Percentiles rank a stretch among this genome's conserved stretches.
These are phyloP conservation scores for Erodium texanum DNA, from an alignment of 441 rosid species.

Conservation along the genomic window DNA sequence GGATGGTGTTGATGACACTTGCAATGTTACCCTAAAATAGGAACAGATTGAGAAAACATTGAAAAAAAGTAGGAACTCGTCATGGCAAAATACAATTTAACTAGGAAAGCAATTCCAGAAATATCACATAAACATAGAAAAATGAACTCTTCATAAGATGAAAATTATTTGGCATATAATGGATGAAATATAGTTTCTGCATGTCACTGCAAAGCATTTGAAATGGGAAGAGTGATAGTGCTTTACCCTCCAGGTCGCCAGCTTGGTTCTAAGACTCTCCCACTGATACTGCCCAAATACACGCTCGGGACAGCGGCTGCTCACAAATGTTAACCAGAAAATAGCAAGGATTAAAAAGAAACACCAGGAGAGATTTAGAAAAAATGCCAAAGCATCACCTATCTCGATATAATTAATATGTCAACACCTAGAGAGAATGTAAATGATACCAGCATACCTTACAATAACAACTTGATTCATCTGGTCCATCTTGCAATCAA, in stretches of 20 bases:
- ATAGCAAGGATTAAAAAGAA: background rate
- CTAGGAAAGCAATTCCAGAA: background rate
- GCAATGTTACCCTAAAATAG: constrained; percentile 55
- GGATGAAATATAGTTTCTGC: background rate
- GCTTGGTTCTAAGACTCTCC: constrained; percentile 65
- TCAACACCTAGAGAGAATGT: background rate
- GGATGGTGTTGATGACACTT: constrained; percentile 67
- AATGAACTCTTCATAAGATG: background rate
- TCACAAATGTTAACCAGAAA: constrained; percentile 4
- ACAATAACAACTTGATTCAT: constrained; percentile 79
- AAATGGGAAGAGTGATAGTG: background rate
- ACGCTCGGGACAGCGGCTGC: constrained; percentile 68
- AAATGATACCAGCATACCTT: constrained; percentile 30
- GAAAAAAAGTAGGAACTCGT: too few species aligned
- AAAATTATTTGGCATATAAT: background rate
- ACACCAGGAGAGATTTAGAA: too few species aligned
- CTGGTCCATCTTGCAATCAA: constrained; percentile 91
- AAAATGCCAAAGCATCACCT: too few species aligned
- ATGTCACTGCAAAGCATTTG: background rate
- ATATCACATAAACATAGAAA: too few species aligned
- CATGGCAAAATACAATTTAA: background rate
- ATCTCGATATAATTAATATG: background rate
- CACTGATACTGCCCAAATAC: constrained; percentile 74
- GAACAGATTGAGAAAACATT: background rate
- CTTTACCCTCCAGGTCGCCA: constrained; percentile 76